Evolutionary conservation across 805 yeast genomes (phyloP).

Genomic region (Zygotorulaspora florentina): DNA sequence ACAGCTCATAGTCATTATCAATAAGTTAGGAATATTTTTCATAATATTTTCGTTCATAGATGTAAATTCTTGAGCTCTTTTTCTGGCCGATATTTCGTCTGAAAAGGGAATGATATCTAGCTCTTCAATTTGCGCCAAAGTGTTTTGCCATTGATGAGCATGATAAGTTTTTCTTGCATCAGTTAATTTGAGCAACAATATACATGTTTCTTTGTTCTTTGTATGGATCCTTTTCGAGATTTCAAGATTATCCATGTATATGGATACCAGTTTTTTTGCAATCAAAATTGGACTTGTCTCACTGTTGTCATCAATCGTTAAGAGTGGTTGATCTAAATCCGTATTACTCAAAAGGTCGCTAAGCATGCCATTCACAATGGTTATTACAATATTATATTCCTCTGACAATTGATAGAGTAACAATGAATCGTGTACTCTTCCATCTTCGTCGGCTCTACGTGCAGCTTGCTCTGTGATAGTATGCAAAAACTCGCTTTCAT

Average conservation of each 20-base stretch:
- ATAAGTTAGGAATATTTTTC: conserved; percentile 72
- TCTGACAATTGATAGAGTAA: conserved; percentile 82
- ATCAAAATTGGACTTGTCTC: conserved; percentile 41
- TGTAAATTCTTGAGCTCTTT: conserved; percentile 63
- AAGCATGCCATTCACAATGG: conserved; percentile 66
- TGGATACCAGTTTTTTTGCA: conserved; percentile 35
- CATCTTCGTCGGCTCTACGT: conserved; percentile 82
- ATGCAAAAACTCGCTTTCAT: conserved; percentile 56
- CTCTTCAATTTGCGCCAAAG: conserved; percentile 51
- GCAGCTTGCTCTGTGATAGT: conserved; percentile 84
- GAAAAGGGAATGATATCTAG: conserved; percentile 65
- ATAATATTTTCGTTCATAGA: conserved; percentile 65
- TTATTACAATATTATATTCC: conserved; percentile 76
- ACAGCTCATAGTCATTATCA: conserved; percentile 78
- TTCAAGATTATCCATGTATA: conserved; percentile 50
- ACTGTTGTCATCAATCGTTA: conserved; percentile 37
- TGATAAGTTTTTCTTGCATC: conserved; percentile 59
- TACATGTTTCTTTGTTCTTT: conserved; percentile 60
- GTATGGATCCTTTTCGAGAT: conserved; percentile 53
- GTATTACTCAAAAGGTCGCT: conserved; percentile 73
- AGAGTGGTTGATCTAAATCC: conserved; percentile 58
- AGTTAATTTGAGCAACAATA: conserved; percentile 59
- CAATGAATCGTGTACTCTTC: conserved; percentile 79
- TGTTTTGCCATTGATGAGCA: conserved; percentile 53
- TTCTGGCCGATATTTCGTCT: conserved; percentile 56